These are phyloP conservation scores for Aspergillus proliferans DNA, from an alignment of 2,329 filamentous ascomycete genomes.

Conservation along the genomic window DNA sequence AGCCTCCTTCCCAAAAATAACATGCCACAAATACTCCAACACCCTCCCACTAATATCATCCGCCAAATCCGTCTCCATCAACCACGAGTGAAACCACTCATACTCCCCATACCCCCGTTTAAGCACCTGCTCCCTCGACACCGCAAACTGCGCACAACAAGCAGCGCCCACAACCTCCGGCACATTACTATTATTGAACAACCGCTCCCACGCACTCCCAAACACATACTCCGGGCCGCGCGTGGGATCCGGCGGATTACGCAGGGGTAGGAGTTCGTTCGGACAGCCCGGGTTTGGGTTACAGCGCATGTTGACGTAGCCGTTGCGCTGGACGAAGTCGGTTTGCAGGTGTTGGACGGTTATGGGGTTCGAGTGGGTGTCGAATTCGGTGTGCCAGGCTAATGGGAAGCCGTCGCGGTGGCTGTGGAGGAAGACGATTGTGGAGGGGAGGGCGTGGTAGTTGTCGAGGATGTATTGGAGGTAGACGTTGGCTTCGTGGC, in stretches of 20 bases:
- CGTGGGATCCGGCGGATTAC: conserved; percentile 8
- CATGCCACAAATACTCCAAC: conserved; percentile 61
- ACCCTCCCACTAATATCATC: conserved; percentile 55
- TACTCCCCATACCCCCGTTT: conserved; percentile 48
- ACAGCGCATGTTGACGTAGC: conserved; percentile 57
- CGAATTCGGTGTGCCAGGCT: conserved; percentile 52
- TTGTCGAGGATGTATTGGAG: conserved; percentile 42
- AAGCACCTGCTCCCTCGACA: conserved; percentile 48
- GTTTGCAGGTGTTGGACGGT: conserved; percentile 45
- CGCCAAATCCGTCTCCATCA: conserved; percentile 48
- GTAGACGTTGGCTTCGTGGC: conserved; percentile 39
- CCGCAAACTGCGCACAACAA: conserved; percentile 62
- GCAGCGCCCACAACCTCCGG: conserved; percentile 48
- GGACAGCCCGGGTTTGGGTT: conserved; percentile 25
- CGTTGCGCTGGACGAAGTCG: conserved; percentile 44
- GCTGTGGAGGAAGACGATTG: conserved; percentile 51
- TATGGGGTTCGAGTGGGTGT: conserved; percentile 47
- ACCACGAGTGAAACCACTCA: conserved; percentile 51
- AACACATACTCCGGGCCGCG: conserved; percentile 20
- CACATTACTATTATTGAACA: conserved; percentile 32
- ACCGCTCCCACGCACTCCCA: conserved; percentile 21
- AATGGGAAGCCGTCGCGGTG: conserved; percentile 38
- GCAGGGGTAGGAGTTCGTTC: conserved; percentile 27
- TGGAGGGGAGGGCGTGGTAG: conserved; percentile 44
- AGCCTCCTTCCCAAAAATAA: conserved; percentile 41